Percentiles rank a stretch among this genome's conserved stretches.
Evolutionary conservation across 2,329 filamentous ascomycete species (phyloP).

Genomic region (Talaromyces sp.): DNA sequence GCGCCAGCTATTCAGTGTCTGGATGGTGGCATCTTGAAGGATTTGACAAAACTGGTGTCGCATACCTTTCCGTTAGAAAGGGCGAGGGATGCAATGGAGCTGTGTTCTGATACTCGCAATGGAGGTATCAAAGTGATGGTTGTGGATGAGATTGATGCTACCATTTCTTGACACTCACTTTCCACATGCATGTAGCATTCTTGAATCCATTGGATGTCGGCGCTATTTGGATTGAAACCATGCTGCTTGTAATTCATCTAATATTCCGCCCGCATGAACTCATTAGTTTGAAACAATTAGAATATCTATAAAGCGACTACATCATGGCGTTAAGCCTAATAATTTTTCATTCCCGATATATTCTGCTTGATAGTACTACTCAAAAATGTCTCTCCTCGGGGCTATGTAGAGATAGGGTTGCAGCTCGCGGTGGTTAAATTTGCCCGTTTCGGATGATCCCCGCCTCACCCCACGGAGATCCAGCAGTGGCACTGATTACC

Average conservation of each 20-base stretch:
- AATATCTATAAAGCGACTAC: neutral
- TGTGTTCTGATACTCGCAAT: conserved; percentile 52
- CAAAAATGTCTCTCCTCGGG: neutral
- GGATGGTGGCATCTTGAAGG: conserved; percentile 54
- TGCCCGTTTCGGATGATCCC: neutral
- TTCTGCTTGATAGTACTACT: neutral
- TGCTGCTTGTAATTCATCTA: neutral
- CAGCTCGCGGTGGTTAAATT: neutral
- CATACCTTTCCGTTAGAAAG: conserved; percentile 62
- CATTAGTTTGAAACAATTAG: neutral
- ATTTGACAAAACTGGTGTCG: conserved; percentile 61
- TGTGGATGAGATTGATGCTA: conserved; percentile 47
- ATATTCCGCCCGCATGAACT: no score
- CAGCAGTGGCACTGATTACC: neutral
- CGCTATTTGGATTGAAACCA: neutral
- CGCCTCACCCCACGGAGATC: neutral
- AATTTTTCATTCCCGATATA: neutral
- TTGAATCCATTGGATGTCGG: neutral
- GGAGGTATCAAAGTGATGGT: conserved; percentile 62
- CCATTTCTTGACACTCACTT: neutral
- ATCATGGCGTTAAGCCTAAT: neutral
- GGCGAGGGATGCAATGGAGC: conserved; percentile 54
- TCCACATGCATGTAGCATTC: neutral
- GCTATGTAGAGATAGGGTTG: neutral
- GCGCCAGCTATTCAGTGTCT: conserved; percentile 62